These are phyloP conservation scores for Isoetes taiwanensis DNA, from an alignment of 75 land plant species.

Conservation along the genomic window DNA sequence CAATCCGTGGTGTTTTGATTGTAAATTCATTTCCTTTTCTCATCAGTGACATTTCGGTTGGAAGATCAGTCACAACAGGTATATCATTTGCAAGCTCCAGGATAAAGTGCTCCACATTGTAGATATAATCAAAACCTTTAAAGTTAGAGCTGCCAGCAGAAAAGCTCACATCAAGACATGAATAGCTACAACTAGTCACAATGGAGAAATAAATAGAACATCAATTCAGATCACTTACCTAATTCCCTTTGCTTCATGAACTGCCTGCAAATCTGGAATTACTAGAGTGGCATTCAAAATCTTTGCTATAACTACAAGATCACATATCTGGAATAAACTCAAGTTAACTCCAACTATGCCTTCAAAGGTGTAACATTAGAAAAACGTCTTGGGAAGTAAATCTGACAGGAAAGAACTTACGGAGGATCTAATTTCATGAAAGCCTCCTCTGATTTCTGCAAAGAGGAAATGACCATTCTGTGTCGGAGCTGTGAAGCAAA, in stretches of 20 bases:
- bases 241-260: slow-evolving; percentile 50
- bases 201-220: not conserved
- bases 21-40: slow-evolving; percentile 33
- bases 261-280: slow-evolving; percentile 74
- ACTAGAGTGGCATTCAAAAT: slow-evolving; percentile 86
- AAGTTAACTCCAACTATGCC: not conserved
- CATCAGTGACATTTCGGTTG: slow-evolving; percentile 33
- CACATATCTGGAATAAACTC: slow-evolving; percentile 44
- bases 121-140: slow-evolving; percentile 73
- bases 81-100: slow-evolving; percentile 50
- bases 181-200: not conserved
- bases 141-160: slow-evolving; percentile 43
- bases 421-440: slow-evolving; percentile 65
- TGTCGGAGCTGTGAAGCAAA: slow-evolving; percentile 47
- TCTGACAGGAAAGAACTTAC: slow-evolving; percentile 25
- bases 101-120: slow-evolving; percentile 68
- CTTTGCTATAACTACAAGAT: slow-evolving; percentile 64
- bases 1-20: slow-evolving; percentile 25
- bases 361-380: not conserved
- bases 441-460: slow-evolving; percentile 70
- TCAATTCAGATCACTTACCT: slow-evolving; percentile 35
- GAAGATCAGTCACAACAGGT: slow-evolving; percentile 51
- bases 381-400: not conserved
- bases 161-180: not conserved
- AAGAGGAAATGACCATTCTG: slow-evolving; percentile 41